Evolutionary conservation across 768 basidiomycete species (phyloP).

Genomic region (Rhodosporidiobolus sp.): DNA sequence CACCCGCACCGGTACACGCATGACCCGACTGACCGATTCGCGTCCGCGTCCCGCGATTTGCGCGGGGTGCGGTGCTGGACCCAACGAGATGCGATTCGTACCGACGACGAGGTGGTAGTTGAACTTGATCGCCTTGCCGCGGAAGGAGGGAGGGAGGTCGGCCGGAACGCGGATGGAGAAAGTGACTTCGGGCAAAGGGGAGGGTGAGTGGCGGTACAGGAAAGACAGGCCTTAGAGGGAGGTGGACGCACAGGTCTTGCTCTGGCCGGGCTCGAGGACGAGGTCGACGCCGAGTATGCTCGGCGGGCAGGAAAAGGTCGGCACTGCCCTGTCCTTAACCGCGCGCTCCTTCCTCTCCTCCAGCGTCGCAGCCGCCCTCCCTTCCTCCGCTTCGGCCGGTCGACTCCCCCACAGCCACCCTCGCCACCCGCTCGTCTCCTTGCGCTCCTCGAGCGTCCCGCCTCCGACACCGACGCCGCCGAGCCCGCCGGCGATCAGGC

Average conservation of each 20-base stretch:
- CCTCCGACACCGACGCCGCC: slow-evolving; percentile 40
- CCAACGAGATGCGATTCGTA: slow-evolving; percentile 54
- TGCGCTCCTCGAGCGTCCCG: slow-evolving; percentile 40
- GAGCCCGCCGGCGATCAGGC: slow-evolving; percentile 31
- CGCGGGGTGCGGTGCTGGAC: slow-evolving; percentile 30
- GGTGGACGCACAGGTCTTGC: slow-evolving; percentile 66
- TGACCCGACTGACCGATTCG: slow-evolving; percentile 61
- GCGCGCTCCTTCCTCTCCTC: slow-evolving; percentile 51
- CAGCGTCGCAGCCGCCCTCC: slow-evolving; percentile 47
- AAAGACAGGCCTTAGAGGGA: slow-evolving; percentile 18
- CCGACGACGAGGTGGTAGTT: slow-evolving; percentile 88
- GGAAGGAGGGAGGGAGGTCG: slow-evolving; percentile 83
- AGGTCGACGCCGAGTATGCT: slow-evolving; percentile 88
- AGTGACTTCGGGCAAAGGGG: slow-evolving; percentile 57
- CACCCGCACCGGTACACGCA: slow-evolving; percentile 86
- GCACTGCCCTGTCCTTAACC: slow-evolving; percentile 55
- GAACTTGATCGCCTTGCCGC: slow-evolving; percentile 76
- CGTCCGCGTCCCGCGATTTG: slow-evolving; percentile 53
- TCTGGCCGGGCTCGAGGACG: slow-evolving; percentile 74
- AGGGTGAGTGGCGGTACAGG: slow-evolving; percentile 1
- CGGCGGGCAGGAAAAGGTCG: slow-evolving; percentile 79
- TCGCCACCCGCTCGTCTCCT: slow-evolving; percentile 19
- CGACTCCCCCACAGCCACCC: slow-evolving; percentile 40
- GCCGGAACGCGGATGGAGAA: slow-evolving; percentile 74
- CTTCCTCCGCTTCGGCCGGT: background rate